phyloP scores from a whole-genome alignment of 352 stramenopile genomes.

The Globisporangium paroecandrum region DNA sequence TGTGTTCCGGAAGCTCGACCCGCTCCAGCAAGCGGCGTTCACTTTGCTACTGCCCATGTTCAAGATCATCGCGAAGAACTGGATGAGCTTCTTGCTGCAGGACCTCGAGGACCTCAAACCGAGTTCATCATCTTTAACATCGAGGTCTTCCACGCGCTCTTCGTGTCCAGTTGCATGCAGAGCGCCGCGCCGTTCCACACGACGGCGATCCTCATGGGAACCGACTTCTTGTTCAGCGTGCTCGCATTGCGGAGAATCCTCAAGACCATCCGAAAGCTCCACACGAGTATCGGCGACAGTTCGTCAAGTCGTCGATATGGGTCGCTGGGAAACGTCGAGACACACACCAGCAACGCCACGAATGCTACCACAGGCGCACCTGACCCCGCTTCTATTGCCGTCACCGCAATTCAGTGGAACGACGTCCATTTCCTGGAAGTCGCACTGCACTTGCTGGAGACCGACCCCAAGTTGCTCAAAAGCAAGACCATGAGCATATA shows the following conservation, averaged over 20 bases:
- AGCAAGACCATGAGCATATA: not conserved
- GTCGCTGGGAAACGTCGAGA: not conserved
- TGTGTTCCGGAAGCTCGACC: constrained; percentile 20
- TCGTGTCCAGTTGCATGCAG: constrained; percentile 38
- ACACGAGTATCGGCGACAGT: not conserved
- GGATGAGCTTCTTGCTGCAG: not conserved
- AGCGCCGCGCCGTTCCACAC: constrained; percentile 25
- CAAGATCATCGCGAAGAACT: constrained; percentile 17
- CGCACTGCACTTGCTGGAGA: not conserved
- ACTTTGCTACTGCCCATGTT: constrained; percentile 28
- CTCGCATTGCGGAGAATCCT: constrained; percentile 12
- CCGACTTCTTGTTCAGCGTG: constrained; percentile 31
- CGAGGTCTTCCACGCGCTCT: constrained; percentile 51
- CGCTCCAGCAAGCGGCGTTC: constrained; percentile 17
- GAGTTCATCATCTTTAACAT: constrained; percentile 53
- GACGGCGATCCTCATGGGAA: constrained; percentile 25
- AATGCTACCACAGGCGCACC: too few relatives aligned
- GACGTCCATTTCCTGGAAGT: not conserved
- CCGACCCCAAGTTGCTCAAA: not conserved
- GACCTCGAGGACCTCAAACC: constrained; percentile 27
- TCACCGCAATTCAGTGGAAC: not conserved
- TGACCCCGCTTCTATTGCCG: too few relatives aligned
- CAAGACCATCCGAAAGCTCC: not conserved
- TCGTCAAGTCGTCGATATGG: not conserved
- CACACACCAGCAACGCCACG: too few relatives aligned